Evolutionary conservation across 257 asterid genomes (phyloP), one percentile per base, ranked within the genome.

Genomic region (Mentha longifolia): DNA sequence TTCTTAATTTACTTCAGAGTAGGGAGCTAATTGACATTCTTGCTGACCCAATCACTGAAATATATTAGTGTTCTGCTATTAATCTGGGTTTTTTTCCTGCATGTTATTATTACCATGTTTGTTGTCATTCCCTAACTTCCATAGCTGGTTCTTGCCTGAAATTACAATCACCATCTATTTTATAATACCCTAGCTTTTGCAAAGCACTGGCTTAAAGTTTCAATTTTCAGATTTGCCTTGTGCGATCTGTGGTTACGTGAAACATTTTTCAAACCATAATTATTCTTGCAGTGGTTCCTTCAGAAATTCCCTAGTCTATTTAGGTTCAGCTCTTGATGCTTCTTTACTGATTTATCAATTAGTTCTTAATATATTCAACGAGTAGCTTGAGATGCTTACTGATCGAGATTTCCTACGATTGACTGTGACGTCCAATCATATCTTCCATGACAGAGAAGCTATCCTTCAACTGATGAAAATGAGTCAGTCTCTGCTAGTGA

Each of bases 401-500:
- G 57, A 14, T 76, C 54, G 43, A 62, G 41, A 22, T 61, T 68
- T 22, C 30, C 25, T 68, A 46, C 35, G 47, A 60, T 31, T 43
- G n/a, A 25, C 64, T 72, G 28, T 70, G 73, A 62, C 68, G 52
- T 63, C 42, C 35, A 52, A 55, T 54, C 63, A 65, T 61, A 43
- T 66, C 65, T 67, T 58, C 73, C 37, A 57, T 73, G 52, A 74
- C 87, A 89, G 92, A 78, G 95, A 83, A 80, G 82, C 70, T 82
- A 80, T 54, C 72, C 78, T 45, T 72, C 77, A 70, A 58, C 80
- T 51, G 85, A 81, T 47, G 92, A 80, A 79, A 85, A 67, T 13
- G 96, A 89, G 83, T 80, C 80, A 20, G 81, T 78, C 67, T 79
- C 89, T 78, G 74, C 84, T 52, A 84, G 84, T 66, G 93, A 94